These are phyloP conservation scores for Erythrophleum fordii DNA, from an alignment of 306 rosid species.

Conservation along the genomic window DNA sequence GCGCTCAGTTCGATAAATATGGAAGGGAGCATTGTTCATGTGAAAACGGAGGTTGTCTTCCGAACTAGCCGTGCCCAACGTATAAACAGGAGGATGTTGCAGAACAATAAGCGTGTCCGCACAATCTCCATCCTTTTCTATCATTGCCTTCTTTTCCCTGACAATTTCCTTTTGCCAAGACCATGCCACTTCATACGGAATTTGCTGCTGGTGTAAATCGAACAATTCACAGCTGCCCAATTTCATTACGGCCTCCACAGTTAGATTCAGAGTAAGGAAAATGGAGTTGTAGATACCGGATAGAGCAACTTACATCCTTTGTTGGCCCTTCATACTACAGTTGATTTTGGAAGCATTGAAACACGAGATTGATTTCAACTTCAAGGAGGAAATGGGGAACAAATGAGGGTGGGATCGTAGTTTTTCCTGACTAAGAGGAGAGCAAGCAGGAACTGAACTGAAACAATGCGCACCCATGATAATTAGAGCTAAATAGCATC, in stretches of 20 bases:
- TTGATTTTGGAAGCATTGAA: constrained; percentile 23
- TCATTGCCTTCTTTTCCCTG: constrained; percentile 38
- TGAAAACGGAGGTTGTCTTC: constrained; percentile 40
- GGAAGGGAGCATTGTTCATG: too few relatives aligned
- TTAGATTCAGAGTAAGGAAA: constrained; percentile 11
- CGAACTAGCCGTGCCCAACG: constrained; percentile 41
- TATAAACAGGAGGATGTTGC: constrained; percentile 49
- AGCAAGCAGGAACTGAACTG: constrained; percentile 28
- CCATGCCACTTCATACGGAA: constrained; percentile 64
- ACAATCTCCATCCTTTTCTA: constrained; percentile 46
- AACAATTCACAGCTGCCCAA: constrained; percentile 67
- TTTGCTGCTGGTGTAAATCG: constrained; percentile 60
- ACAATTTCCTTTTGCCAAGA: constrained; percentile 49
- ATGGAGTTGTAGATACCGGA: background rate
- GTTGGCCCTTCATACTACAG: background rate
- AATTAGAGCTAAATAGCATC: constrained; percentile 31
- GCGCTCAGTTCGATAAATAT: too few relatives aligned
- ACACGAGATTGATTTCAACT: constrained; percentile 8
- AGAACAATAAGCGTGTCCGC: constrained; percentile 44
- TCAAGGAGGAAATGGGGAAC: background rate
- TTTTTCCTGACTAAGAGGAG: background rate
- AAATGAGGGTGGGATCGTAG: background rate
- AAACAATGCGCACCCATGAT: constrained; percentile 22
- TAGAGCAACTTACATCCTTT: constrained; percentile 47
- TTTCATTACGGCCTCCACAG: background rate